Evolutionary conservation across 2,329 filamentous ascomycete species (phyloP), one percentile per base, ranked within the genome.

Genomic region (Neofusicoccum umdonicola): DNA sequence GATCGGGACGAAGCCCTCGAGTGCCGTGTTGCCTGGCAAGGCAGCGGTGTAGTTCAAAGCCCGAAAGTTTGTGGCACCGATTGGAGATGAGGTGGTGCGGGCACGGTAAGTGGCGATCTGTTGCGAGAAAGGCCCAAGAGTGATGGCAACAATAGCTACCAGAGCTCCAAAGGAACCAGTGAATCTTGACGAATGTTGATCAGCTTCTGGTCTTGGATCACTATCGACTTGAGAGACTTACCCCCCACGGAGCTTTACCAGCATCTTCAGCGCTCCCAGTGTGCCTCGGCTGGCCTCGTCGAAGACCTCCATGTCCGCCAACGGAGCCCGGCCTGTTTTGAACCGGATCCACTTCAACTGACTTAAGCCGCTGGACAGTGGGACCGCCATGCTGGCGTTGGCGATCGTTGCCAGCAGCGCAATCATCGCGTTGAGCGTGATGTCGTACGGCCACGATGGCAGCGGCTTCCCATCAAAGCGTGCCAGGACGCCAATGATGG

Each of bases 211-310:
- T 7, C 27, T 5, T 31, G 4, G 6, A 5, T 31, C 27, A 31
- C 6, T 31, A 1, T 31, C 3, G 5, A 31, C 1, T 7, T 7
- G 1, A 31, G 27, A 31, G 13, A 61, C 69, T 66, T 51, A 71
- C 72, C 71, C 69, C 62, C 73, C 69, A 1, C 71, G 22, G 44
- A 69, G 69, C 7, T 65, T 67, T 12, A 71, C 67, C 7, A 77
- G 65, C 19, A 77, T 70, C 42, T 70, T 66, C 7, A 71, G 57
- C 7, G 71, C 70, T 4, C 75, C 75, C 65, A 69, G 68, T 2
- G 72, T 67, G 4, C 76, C 74, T 54, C 74, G 69, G 66, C 72
- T 75, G 8, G 76, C 76, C 11, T 72, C 67, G 67, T 78, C 76
- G 27, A 76, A 70, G 4, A 68, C 57, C 4, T 71, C 67, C 45